These are phyloP conservation scores for Sarocladiaceae sp. DNA, from an alignment of 2,329 filamentous ascomycete genomes.

Conservation along the genomic window DNA sequence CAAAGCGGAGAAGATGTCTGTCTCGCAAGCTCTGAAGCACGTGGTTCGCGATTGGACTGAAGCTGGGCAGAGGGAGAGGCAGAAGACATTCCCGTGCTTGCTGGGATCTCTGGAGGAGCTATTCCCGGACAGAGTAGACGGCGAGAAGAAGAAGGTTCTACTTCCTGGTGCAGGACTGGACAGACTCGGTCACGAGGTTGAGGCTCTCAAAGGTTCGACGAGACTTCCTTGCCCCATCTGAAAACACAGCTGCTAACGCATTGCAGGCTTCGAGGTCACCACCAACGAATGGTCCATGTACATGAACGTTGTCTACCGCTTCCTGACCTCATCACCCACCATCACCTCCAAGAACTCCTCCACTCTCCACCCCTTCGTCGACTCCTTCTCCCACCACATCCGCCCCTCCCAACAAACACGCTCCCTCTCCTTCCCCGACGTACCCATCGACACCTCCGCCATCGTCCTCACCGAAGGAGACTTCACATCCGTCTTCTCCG, in stretches of 20 bases:
- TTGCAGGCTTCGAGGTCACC: conserved; percentile 41
- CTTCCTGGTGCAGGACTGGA: conserved; percentile 49
- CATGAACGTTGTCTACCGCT: conserved; percentile 49
- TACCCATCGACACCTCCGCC: conserved; percentile 21
- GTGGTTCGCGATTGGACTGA: conserved; percentile 51
- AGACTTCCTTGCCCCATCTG: no score
- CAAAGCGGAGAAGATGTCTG: conserved; percentile 38
- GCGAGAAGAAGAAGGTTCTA: conserved; percentile 27
- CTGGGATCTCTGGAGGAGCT: conserved; percentile 24
- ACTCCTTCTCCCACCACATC: conserved; percentile 50
- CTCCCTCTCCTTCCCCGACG: conserved; percentile 38
- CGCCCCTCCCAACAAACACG: conserved; percentile 41
- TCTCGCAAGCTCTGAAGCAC: conserved; percentile 50
- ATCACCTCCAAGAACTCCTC: conserved; percentile 16
- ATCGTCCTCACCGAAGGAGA: conserved; percentile 50
- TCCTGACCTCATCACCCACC: conserved; percentile 28
- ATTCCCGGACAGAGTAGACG: conserved; percentile 19
- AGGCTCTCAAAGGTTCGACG: conserved; percentile 29
- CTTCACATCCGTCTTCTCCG: conserved; percentile 38
- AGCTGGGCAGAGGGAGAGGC: conserved; percentile 38
- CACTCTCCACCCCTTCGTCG: conserved; percentile 44
- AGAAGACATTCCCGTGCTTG: conserved; percentile 34
- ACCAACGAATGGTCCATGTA: conserved; percentile 53
- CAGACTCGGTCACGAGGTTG: conserved; percentile 45
- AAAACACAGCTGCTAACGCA: not conserved